phyloP scores from a whole-genome alignment of 768 basidiomycete species.

The Polyporus arcularius region DNA sequence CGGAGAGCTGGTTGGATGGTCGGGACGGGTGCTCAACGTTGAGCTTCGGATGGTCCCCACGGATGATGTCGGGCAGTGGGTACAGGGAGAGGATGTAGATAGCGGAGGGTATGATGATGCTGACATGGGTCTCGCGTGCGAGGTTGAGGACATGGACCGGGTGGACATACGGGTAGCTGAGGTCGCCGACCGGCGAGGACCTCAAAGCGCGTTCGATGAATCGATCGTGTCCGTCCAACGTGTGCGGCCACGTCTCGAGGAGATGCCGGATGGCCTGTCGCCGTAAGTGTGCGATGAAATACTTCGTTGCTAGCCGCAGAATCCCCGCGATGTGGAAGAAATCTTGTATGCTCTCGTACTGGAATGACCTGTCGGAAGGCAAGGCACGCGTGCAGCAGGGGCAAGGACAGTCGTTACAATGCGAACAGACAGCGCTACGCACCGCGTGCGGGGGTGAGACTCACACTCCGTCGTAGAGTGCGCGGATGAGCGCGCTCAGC shows the following conservation, averaged over 20 bases:
- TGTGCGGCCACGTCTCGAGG: slow-evolving; percentile 51
- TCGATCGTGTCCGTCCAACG: slow-evolving; percentile 54
- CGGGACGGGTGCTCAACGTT: slow-evolving; percentile 47
- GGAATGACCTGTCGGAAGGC: slow-evolving; percentile 29
- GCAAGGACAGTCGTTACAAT: neutral
- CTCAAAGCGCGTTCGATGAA: slow-evolving; percentile 53
- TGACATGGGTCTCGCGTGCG: slow-evolving; percentile 50
- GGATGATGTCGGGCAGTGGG: slow-evolving; percentile 48
- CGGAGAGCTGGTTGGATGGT: slow-evolving; percentile 45
- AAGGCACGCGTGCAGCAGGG: neutral
- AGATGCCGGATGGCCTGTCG: slow-evolving; percentile 51
- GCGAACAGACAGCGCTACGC: slow-evolving; percentile 12
- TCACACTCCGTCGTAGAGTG: slow-evolving; percentile 59
- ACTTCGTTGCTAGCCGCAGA: slow-evolving; percentile 60
- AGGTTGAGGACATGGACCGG: slow-evolving; percentile 60
- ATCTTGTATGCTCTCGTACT: slow-evolving; percentile 44
- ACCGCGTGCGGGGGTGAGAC: slow-evolving; percentile 25
- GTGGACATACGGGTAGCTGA: slow-evolving; percentile 61
- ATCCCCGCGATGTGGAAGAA: slow-evolving; percentile 60
- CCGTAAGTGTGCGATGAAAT: slow-evolving; percentile 56
- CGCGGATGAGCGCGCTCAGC: slow-evolving; percentile 50
- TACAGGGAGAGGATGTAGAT: slow-evolving; percentile 63
- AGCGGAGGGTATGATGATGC: slow-evolving; percentile 49
- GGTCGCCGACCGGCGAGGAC: slow-evolving; percentile 41
- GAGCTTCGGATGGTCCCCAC: slow-evolving; percentile 56